Conservation (phyloP, 805 yeast species). For the Wickerhamiella azymoides region DNA sequence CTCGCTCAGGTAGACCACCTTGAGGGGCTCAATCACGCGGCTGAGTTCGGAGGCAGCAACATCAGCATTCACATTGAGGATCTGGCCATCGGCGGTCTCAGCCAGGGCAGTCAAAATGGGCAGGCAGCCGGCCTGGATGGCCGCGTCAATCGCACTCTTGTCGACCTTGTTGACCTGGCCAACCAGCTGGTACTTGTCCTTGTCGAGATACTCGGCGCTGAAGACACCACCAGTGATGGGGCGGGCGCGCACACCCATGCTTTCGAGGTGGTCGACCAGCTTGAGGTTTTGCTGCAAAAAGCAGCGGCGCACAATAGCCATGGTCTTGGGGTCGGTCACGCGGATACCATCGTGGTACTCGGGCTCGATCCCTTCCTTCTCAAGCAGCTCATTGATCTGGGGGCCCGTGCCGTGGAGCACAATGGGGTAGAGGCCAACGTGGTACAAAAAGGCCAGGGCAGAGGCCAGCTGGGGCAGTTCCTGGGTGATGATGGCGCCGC, state of each 20-base stretch:
- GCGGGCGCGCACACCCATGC: constrained; percentile 94
- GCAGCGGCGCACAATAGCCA: constrained; percentile 91
- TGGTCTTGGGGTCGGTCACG: constrained; percentile 85
- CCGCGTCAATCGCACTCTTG: constrained; percentile 82
- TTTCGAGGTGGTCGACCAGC: constrained; percentile 88
- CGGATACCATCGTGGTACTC: constrained; percentile 93
- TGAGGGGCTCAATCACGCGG: constrained; percentile 89
- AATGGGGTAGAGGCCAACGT: constrained; percentile 92
- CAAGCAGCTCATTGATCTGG: constrained; percentile 87
- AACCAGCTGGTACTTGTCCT: constrained; percentile 81
- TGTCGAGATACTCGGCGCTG: constrained; percentile 80
- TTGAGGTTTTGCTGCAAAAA: constrained; percentile 91
- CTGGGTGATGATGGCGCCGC: constrained; percentile 97
- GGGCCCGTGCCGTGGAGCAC: constrained; percentile 99
- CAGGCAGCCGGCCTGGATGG: constrained; percentile 89
- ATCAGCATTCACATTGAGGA: constrained; percentile 94
- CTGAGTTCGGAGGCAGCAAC: constrained; percentile 98
- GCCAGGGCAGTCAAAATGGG: constrained; percentile 95
- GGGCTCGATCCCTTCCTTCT: constrained; percentile 89
- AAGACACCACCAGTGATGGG: constrained; percentile 98
- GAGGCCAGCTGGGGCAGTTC: constrained; percentile 88
- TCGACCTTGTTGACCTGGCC: constrained; percentile 80
- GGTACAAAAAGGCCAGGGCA: constrained; percentile 89
- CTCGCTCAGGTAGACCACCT: constrained; percentile 90
- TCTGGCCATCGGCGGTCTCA: constrained; percentile 93